Base-by-base conservation (phyloP, 257 asterid species). In the Marsdenia floribunda region DNA sequence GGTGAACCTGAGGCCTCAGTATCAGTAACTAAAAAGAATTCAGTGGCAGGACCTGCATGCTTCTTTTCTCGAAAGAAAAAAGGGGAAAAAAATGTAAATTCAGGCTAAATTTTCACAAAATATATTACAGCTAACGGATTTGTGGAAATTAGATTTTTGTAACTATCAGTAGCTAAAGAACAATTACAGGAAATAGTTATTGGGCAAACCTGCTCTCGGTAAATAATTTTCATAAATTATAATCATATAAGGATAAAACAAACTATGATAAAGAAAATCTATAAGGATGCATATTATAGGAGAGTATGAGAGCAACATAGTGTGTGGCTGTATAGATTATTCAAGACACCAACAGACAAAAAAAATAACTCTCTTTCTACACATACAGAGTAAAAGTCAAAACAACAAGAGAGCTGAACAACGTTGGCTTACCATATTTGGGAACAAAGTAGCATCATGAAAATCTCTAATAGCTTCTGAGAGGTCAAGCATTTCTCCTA, bases 381-480 rank as follows among this genome's bases (percentile, higher is more conserved):
- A 64, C 15, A 35, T 37, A 64, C 13, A 64, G 21, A 59, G 1
- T 13, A 35, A 15, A 64, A 35, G 49, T 54, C 6, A 11, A 55
- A 80, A 38, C 10, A 61, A 49, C 8, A 50, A 11, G 63, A 47
- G 61, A 49, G 42, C 49, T 44, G 21, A 38, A 21, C 21, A 79
- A 44, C 0, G 3, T n/a, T 57, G 70, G 72, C 85, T 85, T 87
- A 94, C 99, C 99, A 94, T 82, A 84, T 85, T 86, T 6, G 99
- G 99, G 81, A 90, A 89, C 75, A 88, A 75, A 74, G 96, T 82
- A 81, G 88, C 83, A 72, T 94, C 99, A 55, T 94, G 96, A 84
- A 87, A 94, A 78, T 90, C 96, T 78, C 99, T 86, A 76, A 94
- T 94, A 76, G 99, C 98, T 75, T 94, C 99, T 0, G 98, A 90